Percentiles rank a stretch among this genome's conserved stretches.
Conservation (phyloP, 164 flowering plant genomes). For the Taxillus chinensis region DNA sequence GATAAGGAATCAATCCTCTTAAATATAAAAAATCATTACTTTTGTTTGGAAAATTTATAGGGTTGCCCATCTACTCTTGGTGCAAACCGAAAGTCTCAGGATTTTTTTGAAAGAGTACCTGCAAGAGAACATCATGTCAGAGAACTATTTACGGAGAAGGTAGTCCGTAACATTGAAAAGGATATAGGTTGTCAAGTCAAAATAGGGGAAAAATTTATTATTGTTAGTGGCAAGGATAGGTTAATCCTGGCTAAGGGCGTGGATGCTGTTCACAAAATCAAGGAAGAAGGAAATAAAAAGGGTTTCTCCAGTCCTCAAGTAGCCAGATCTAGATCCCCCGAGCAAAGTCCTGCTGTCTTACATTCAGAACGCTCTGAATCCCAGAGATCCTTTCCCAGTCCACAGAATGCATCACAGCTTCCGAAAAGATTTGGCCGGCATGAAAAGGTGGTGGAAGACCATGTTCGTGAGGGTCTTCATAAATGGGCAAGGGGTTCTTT, state of each 20-base stretch:
- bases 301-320: slow-evolving; percentile 43
- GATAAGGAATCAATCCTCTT: too few species aligned
- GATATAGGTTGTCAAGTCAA: slow-evolving; percentile 90
- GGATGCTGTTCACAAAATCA: slow-evolving; percentile 87
- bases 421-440: slow-evolving; percentile 42
- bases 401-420: slow-evolving; percentile 28
- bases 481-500: slow-evolving; percentile 62
- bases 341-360: slow-evolving; percentile 40
- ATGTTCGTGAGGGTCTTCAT: slow-evolving; percentile 61
- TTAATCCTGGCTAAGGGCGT: slow-evolving; percentile 76
- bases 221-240: slow-evolving; percentile 93
- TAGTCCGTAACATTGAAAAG: slow-evolving; percentile 67
- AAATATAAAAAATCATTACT: neutral
- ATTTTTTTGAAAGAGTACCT: slow-evolving; percentile 87
- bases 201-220: slow-evolving; percentile 86
- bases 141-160: slow-evolving; percentile 75
- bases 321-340: slow-evolving; percentile 61
- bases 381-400: slow-evolving; percentile 53
- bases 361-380: slow-evolving; percentile 47
- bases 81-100: slow-evolving; percentile 88
- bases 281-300: slow-evolving; percentile 55
- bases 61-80: slow-evolving; percentile 99
- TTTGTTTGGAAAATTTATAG: slow-evolving; percentile 23
- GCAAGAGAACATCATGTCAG: slow-evolving; percentile 81
- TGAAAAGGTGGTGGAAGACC: slow-evolving; percentile 65